Conservation (phyloP, 2,329 filamentous ascomycete genomes). For the Clonostachys rosea region DNA sequence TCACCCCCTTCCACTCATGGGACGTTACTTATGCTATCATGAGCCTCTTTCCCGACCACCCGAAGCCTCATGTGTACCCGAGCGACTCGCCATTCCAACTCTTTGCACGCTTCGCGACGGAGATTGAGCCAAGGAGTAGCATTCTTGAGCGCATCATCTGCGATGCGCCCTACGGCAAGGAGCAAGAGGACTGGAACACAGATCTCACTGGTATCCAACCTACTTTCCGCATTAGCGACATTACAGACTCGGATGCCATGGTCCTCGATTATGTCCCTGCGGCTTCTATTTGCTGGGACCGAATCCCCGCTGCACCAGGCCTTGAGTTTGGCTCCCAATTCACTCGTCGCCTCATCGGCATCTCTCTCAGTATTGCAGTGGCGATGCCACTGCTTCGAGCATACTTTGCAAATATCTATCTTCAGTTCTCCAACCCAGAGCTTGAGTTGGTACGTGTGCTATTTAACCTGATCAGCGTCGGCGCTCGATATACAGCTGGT, state of each 20-base stretch:
- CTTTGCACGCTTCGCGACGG: constrained; percentile 31
- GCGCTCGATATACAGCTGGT: too few relatives aligned
- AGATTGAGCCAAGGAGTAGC: too few relatives aligned
- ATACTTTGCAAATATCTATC: too few relatives aligned
- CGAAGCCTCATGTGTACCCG: constrained; percentile 27
- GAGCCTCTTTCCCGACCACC: constrained; percentile 29
- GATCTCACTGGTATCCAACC: constrained; percentile 41
- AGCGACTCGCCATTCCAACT: constrained; percentile 38
- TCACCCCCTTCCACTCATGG: constrained; percentile 24
- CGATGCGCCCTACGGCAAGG: too few relatives aligned
- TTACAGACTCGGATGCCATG: constrained; percentile 18
- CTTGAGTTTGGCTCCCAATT: neutral
- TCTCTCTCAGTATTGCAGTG: too few relatives aligned
- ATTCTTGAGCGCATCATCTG: too few relatives aligned
- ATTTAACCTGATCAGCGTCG: too few relatives aligned
- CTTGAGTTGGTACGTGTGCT: too few relatives aligned
- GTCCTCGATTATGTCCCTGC: constrained; percentile 6
- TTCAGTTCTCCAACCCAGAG: too few relatives aligned
- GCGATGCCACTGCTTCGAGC: too few relatives aligned
- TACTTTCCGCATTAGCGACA: constrained; percentile 28
- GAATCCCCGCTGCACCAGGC: constrained; percentile 1
- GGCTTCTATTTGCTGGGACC: constrained; percentile 36
- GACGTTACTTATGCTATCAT: constrained; percentile 40
- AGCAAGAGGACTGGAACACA: constrained; percentile 26
- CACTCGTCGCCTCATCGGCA: neutral